Percentiles rank a stretch among this genome's conserved stretches.
These are phyloP conservation scores for Plasmodium fragile DNA, from an alignment of 169 alveolate species.

Conservation along the genomic window DNA sequence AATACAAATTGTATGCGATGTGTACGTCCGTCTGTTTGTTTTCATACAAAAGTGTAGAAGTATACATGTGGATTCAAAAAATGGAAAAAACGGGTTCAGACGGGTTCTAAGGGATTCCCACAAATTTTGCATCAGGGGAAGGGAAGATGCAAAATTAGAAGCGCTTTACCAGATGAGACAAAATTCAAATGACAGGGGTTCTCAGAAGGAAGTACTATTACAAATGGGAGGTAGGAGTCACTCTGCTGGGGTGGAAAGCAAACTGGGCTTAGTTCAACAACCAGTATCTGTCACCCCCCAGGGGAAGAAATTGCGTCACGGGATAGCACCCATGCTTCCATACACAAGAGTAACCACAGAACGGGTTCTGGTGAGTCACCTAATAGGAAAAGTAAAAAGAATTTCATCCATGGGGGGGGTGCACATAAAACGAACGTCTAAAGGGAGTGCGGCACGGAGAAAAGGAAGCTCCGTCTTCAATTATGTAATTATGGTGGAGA, in stretches of 20 bases:
- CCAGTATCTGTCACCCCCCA: neutral
- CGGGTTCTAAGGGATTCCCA: neutral
- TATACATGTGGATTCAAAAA: neutral
- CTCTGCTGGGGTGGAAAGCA: neutral
- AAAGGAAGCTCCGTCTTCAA: neutral
- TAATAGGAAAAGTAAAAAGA: neutral
- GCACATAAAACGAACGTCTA: neutral
- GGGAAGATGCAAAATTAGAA: neutral
- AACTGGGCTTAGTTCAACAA: neutral
- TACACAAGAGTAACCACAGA: neutral
- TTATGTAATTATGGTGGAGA: neutral
- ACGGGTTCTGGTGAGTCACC: neutral
- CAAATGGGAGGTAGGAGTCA: neutral
- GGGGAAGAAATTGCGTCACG: neutral
- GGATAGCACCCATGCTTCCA: neutral
- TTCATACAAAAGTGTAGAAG: constrained; percentile 13
- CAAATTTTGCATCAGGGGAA: neutral
- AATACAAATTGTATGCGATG: constrained; percentile 15
- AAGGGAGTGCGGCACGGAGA: neutral
- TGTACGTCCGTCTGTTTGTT: constrained; percentile 20
- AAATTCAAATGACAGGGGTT: neutral
- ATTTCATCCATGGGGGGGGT: neutral
- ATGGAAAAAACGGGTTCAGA: neutral
- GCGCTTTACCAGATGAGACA: neutral
- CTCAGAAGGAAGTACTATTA: neutral